Conservation (phyloP, 1,139 yeast genomes). For the Hemisphaericaspora xylofermentans region DNA sequence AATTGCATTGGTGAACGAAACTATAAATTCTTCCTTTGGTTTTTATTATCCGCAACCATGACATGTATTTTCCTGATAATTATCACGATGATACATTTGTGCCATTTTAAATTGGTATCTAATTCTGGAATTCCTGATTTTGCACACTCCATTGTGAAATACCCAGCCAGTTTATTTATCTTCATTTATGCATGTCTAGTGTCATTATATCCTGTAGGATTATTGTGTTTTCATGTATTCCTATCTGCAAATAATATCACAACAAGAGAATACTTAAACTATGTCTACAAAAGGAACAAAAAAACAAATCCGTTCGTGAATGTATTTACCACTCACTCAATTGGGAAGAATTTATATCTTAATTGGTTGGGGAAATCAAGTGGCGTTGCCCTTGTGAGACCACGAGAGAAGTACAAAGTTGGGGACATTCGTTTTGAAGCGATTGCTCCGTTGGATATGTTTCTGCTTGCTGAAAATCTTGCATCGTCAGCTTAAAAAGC, state of each 20-base stretch:
- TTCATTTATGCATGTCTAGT: conserved; percentile 45
- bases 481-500: not conserved
- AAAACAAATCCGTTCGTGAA: conserved; percentile 27
- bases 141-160: conserved; percentile 20
- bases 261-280: conserved; percentile 63
- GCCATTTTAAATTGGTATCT: conserved; percentile 19
- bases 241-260: conserved; percentile 61
- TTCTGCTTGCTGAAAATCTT: not conserved
- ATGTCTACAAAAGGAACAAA: conserved; percentile 22
- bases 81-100: conserved; percentile 29
- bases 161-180: conserved; percentile 50
- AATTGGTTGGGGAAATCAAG: conserved; percentile 52
- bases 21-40: conserved; percentile 43
- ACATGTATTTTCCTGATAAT: conserved; percentile 23
- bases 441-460: conserved; percentile 20
- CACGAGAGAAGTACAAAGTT: conserved; percentile 31
- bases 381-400: conserved; percentile 41
- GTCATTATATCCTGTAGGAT: conserved; percentile 52
- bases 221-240: conserved; percentile 53
- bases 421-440: conserved; percentile 48
- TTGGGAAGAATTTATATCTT: conserved; percentile 39
- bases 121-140: not conserved
- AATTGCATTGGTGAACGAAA: conserved; percentile 42
- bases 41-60: conserved; percentile 24
- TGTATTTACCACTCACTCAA: conserved; percentile 42